phyloP scores from a whole-genome alignment of 2,329 filamentous ascomycete species.

The Phaeoacremonium minimum region DNA sequence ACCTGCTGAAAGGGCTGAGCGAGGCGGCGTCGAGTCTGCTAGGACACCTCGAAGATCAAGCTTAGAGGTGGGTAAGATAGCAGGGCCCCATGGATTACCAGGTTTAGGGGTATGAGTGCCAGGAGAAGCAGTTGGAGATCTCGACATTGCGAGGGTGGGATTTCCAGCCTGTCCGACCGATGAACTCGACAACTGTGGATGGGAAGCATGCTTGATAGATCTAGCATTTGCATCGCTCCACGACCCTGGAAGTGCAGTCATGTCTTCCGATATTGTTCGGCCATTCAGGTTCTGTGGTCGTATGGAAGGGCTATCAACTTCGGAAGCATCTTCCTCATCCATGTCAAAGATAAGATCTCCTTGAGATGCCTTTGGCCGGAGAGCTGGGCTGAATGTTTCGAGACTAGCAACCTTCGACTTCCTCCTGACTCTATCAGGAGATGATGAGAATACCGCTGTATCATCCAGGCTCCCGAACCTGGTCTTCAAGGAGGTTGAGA shows the following conservation, averaged over 20 bases:
- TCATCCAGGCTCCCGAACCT: constrained; percentile 66
- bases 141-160: constrained; percentile 7
- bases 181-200: neutral
- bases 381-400: constrained; percentile 59
- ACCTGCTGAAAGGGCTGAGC: constrained; percentile 49
- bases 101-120: constrained; percentile 9
- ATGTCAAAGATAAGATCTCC: constrained; percentile 88
- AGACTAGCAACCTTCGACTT: constrained; percentile 44
- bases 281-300: constrained; percentile 22
- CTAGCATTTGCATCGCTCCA: constrained; percentile 35
- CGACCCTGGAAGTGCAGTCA: constrained; percentile 24
- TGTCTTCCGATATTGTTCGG: too few relatives aligned
- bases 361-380: constrained; percentile 64
- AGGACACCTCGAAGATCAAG: constrained; percentile 76
- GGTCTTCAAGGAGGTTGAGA: constrained; percentile 55
- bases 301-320: constrained; percentile 21
- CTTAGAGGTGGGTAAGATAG: constrained; percentile 54
- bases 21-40: constrained; percentile 45
- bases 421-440: constrained; percentile 38
- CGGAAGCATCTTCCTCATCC: constrained; percentile 66
- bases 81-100: constrained; percentile 44
- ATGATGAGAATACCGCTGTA: constrained; percentile 30
- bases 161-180: constrained; percentile 4
- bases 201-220: constrained; percentile 13
- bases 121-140: constrained; percentile 4